Evolutionary conservation across 805 yeast species (phyloP).

Genomic region (Suhomyces faveliae): DNA sequence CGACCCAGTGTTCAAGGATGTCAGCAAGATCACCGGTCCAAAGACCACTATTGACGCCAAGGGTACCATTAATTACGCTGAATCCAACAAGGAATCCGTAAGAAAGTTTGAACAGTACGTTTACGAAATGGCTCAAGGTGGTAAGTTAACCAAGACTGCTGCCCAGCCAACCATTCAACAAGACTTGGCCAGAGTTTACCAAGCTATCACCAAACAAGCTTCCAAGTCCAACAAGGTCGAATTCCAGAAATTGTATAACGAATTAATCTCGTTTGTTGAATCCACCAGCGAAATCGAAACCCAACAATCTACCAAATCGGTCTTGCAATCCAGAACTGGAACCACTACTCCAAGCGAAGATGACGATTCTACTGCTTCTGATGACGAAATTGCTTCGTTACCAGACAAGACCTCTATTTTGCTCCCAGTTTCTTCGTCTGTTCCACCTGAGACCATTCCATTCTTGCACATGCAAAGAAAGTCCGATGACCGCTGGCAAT

Average conservation of each 20-base stretch:
- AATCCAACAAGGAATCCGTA: conserved; percentile 83
- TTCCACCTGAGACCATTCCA: conserved; percentile 85
- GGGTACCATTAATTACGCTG: conserved; percentile 84
- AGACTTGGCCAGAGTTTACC: conserved; percentile 79
- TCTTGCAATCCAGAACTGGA: conserved; percentile 42
- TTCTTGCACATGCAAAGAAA: conserved; percentile 90
- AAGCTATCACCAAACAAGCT: conserved; percentile 71
- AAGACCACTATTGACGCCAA: conserved; percentile 81
- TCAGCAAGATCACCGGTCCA: conserved; percentile 92
- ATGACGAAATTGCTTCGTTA: conserved; percentile 82
- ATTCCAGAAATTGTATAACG: conserved; percentile 68
- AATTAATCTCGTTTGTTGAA: conserved; percentile 67
- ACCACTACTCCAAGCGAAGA: conserved; percentile 43
- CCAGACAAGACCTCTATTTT: conserved; percentile 66
- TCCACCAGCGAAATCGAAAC: conserved; percentile 70
- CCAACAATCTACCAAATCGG: conserved; percentile 56
- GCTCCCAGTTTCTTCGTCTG: conserved; percentile 69
- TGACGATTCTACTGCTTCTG: conserved; percentile 48
- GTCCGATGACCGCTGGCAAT: conserved; percentile 76
- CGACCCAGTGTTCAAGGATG: conserved; percentile 94
- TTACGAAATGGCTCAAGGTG: conserved; percentile 94
- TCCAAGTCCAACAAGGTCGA: conserved; percentile 65
- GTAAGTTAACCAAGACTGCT: conserved; percentile 66
- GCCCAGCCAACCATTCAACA: conserved; percentile 75
- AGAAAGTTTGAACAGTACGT: conserved; percentile 96